Percentiles rank a stretch among this genome's conserved stretches.
These are phyloP conservation scores for Lentinula guzmanii DNA, from an alignment of 768 basidiomycete species.

Conservation along the genomic window DNA sequence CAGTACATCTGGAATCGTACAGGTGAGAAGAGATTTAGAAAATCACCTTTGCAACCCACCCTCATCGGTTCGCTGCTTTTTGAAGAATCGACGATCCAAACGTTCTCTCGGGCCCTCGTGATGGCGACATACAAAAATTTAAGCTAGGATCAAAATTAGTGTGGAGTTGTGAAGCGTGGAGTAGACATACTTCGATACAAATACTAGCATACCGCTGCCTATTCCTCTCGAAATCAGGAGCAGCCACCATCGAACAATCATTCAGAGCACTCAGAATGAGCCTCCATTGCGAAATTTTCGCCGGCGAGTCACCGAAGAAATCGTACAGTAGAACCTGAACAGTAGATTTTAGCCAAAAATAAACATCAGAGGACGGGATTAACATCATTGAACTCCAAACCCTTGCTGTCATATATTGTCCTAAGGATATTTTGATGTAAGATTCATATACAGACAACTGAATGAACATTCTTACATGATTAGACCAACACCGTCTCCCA, in stretches of 20 bases:
- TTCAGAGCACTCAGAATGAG: constrained; percentile 42
- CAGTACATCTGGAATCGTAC: constrained; percentile 30
- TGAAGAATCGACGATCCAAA: constrained; percentile 67
- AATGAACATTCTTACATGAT: constrained; percentile 36
- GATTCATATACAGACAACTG: no score
- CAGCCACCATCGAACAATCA: constrained; percentile 16
- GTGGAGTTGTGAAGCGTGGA: not conserved
- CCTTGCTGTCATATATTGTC: constrained; percentile 62
- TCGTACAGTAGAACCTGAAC: constrained; percentile 65
- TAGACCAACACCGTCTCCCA: constrained; percentile 50
- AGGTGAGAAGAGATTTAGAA: not conserved
- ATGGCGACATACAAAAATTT: constrained; percentile 69
- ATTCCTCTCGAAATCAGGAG: constrained; percentile 48
- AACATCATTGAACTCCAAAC: constrained; percentile 63
- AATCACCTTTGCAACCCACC: constrained; percentile 24
- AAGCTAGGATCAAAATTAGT: constrained; percentile 31
- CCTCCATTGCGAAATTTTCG: constrained; percentile 51
- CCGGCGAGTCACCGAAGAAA: constrained; percentile 62
- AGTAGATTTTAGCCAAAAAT: not conserved
- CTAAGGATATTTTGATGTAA: constrained; percentile 15
- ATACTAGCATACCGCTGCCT: constrained; percentile 44
- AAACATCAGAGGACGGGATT: not conserved
- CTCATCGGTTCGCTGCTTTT: constrained; percentile 50
- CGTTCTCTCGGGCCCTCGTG: constrained; percentile 62
- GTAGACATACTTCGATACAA: constrained; percentile 46